Evolutionary conservation across 2,329 filamentous ascomycete genomes (phyloP).

Genomic region (Diaporthe sp.): DNA sequence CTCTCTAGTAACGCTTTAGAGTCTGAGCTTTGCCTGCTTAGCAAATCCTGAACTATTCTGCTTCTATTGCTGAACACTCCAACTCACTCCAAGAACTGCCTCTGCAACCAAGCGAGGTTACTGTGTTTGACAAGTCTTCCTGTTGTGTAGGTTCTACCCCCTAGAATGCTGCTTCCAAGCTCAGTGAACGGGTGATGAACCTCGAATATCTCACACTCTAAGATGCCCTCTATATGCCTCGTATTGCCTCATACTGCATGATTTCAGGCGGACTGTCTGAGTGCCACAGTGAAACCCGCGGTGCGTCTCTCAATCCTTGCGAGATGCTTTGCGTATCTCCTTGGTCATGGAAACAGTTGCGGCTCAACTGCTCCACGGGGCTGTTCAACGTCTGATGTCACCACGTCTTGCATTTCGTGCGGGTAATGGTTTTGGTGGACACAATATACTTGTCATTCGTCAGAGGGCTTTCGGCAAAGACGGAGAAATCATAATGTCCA

Average conservation of each 20-base stretch:
- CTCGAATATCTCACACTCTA: neutral
- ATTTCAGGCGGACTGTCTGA: neutral
- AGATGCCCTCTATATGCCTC: neutral
- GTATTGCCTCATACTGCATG: neutral
- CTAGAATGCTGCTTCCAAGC: neutral
- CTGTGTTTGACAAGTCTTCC: neutral
- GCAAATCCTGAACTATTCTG: neutral
- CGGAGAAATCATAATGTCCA: neutral
- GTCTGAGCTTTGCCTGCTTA: neutral
- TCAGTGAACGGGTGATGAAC: neutral
- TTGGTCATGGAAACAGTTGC: neutral
- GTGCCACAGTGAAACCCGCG: neutral
- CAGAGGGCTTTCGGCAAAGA: neutral
- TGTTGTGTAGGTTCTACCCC: too few species aligned
- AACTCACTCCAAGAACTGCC: neutral
- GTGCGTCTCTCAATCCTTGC: neutral
- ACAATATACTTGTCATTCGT: neutral
- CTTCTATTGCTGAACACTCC: neutral
- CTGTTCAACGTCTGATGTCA: too few species aligned
- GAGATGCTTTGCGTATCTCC: neutral
- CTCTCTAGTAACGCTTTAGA: neutral
- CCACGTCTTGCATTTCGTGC: neutral
- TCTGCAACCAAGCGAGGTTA: neutral
- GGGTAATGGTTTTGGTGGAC: neutral
- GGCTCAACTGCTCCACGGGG: neutral